Percentiles rank a stretch among this genome's conserved stretches.
phyloP scores from a whole-genome alignment of 2,329 filamentous ascomycete genomes.

The Kalaharituber pfeilii region DNA sequence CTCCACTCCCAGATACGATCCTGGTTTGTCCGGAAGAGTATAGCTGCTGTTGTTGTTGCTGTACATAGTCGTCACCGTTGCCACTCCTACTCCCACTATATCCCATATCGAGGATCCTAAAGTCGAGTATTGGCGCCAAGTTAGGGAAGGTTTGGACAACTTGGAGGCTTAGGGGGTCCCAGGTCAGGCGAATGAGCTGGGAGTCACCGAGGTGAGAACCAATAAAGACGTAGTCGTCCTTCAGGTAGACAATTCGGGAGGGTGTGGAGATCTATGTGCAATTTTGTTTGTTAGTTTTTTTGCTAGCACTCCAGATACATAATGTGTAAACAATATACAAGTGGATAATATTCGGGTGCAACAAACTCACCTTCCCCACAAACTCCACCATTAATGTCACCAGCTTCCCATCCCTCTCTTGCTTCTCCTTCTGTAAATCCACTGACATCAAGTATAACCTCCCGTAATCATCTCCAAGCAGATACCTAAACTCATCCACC shows the following conservation, averaged over 20 bases:
- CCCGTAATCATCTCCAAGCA: slow-evolving; percentile 87
- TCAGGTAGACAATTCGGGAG: slow-evolving; percentile 50
- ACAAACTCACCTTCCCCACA: neutral
- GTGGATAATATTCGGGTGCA: neutral
- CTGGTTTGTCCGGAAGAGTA: slow-evolving; percentile 91
- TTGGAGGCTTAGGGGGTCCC: slow-evolving; percentile 30
- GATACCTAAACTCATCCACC: slow-evolving; percentile 62
- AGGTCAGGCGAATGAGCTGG: slow-evolving; percentile 55
- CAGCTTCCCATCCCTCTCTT: slow-evolving; percentile 57
- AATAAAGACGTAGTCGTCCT: slow-evolving; percentile 57
- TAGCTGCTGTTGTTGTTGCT: slow-evolving; percentile 53
- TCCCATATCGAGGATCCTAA: slow-evolving; percentile 90
- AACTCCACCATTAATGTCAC: slow-evolving; percentile 37
- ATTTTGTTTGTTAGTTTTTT: neutral
- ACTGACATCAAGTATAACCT: slow-evolving; percentile 71
- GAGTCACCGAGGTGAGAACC: slow-evolving; percentile 89
- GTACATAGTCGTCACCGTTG: too few relatives aligned
- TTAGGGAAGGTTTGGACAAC: slow-evolving; percentile 63
- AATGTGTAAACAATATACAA: neutral
- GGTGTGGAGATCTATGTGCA: slow-evolving; percentile 14
- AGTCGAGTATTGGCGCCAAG: slow-evolving; percentile 82
- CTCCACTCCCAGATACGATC: slow-evolving; percentile 83
- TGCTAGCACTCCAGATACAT: too few relatives aligned
- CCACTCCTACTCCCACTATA: slow-evolving; percentile 66
- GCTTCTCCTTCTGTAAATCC: slow-evolving; percentile 42